Evolutionary conservation across 306 rosid genomes (phyloP).

Genomic region (Quercus agrifolia): DNA sequence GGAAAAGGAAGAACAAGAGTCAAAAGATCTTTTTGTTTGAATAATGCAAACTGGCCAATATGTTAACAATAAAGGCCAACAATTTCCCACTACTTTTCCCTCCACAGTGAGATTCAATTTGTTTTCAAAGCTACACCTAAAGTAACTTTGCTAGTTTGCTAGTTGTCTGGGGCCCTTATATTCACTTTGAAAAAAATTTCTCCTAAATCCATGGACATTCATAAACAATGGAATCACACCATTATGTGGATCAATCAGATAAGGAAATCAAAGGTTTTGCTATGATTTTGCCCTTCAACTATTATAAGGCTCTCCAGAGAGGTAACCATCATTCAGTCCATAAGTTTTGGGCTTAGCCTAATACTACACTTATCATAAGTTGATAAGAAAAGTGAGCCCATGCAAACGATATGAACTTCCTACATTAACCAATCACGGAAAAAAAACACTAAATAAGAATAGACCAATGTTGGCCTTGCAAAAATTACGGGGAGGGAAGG

Average conservation of each 20-base stretch:
- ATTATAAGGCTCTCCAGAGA: not conserved
- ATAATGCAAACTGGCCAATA: not conserved
- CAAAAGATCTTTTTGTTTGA: slow-evolving; percentile 18
- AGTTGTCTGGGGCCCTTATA: not conserved
- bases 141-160: slow-evolving; percentile 12
- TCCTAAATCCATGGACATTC: not conserved
- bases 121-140: slow-evolving; percentile 2
- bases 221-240: not conserved
- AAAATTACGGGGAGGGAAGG: not conserved
- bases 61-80: slow-evolving; percentile 12
- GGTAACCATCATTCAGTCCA: not conserved
- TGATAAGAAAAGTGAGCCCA: not conserved
- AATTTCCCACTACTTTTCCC: slow-evolving; percentile 13
- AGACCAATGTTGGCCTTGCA: not conserved
- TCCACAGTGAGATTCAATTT: slow-evolving; percentile 11
- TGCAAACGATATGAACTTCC: not conserved
- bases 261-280: not conserved
- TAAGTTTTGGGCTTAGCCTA: not conserved
- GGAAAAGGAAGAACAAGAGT: not conserved
- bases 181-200: not conserved
- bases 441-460: too few relatives aligned
- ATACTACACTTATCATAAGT: not conserved
- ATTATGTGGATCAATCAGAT: not conserved
- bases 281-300: not conserved
- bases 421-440: not conserved